Evolutionary conservation across 352 stramenopile genomes (phyloP).

Genomic region (Pythium guiyangense): DNA sequence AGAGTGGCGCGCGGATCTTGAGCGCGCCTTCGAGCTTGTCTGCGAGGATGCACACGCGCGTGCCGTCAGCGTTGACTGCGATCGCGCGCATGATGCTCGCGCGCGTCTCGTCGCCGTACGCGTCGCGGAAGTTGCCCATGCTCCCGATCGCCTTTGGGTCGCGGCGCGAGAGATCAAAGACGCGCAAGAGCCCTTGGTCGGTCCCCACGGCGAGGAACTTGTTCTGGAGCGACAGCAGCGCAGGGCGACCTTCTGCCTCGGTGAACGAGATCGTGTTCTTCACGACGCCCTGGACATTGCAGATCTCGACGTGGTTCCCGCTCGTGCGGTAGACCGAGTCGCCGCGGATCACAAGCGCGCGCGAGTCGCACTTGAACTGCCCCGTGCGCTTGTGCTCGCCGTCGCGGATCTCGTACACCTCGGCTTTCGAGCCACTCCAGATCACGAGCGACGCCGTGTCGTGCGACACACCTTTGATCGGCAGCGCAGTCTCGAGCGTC

Average conservation of each 20-base stretch:
- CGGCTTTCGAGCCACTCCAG: constrained; percentile 81
- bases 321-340: constrained; percentile 87
- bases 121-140: constrained; percentile 70
- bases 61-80: constrained; percentile 87
- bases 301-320: constrained; percentile 85
- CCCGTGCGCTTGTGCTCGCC: constrained; percentile 46
- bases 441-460: constrained; percentile 70
- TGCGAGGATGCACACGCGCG: constrained; percentile 84
- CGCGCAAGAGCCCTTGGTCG: constrained; percentile 74
- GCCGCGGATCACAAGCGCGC: constrained; percentile 66
- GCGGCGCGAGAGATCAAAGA: constrained; percentile 82
- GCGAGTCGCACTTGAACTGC: constrained; percentile 75
- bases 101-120: constrained; percentile 52
- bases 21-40: constrained; percentile 73
- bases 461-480: constrained; percentile 85
- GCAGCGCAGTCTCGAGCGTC: constrained; percentile 53
- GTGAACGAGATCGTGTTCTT: constrained; percentile 90
- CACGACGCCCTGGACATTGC: constrained; percentile 82
- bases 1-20: constrained; percentile 81
- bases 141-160: constrained; percentile 87
- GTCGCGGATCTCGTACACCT: constrained; percentile 86
- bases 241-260: constrained; percentile 82
- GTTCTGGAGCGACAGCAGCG: constrained; percentile 81
- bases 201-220: constrained; percentile 91
- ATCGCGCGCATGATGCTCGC: constrained; percentile 59